phyloP scores from a whole-genome alignment of 2,329 filamentous ascomycete genomes.

The Diplocarpon mali region DNA sequence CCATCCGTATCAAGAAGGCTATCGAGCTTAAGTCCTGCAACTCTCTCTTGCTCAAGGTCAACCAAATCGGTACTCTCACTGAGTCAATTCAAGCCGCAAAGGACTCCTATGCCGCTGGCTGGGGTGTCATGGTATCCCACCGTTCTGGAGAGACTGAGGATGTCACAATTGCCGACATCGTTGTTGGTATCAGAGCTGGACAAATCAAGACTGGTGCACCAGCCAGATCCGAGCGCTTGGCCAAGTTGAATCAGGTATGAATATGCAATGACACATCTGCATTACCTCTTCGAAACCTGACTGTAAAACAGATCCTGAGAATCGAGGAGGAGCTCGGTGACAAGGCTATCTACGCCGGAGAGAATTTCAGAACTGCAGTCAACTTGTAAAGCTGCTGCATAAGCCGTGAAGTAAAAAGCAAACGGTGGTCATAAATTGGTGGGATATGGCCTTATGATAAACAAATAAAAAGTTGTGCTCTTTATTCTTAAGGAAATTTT shows the following conservation, averaged over 20 bases:
- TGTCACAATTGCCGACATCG: slow-evolving; percentile 97
- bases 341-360: slow-evolving; percentile 83
- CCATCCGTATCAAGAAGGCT: slow-evolving; percentile 97
- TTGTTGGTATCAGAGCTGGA: slow-evolving; percentile 88
- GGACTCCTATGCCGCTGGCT: slow-evolving; percentile 89
- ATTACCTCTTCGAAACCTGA: background rate
- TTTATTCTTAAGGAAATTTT: background rate
- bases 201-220: slow-evolving; percentile 99
- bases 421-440: slow-evolving; percentile 6
- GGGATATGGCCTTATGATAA: slow-evolving; percentile 8
- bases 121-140: slow-evolving; percentile 99
- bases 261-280: background rate
- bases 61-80: slow-evolving; percentile 98
- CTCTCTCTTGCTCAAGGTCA: slow-evolving; percentile 96
- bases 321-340: slow-evolving; percentile 98
- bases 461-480: slow-evolving; percentile 17
- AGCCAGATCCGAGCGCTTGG: slow-evolving; percentile 91
- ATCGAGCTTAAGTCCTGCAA: slow-evolving; percentile 99
- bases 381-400: slow-evolving; percentile 53
- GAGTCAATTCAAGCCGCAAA: slow-evolving; percentile 99
- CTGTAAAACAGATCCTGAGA: slow-evolving; percentile 60
- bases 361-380: slow-evolving; percentile 83
- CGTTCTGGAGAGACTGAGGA: slow-evolving; percentile 99
- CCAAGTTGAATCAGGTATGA: slow-evolving; percentile 84
- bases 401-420: too few relatives aligned